phyloP scores from a whole-genome alignment of 1,139 yeast species.

The Chernovozyma aurita region DNA sequence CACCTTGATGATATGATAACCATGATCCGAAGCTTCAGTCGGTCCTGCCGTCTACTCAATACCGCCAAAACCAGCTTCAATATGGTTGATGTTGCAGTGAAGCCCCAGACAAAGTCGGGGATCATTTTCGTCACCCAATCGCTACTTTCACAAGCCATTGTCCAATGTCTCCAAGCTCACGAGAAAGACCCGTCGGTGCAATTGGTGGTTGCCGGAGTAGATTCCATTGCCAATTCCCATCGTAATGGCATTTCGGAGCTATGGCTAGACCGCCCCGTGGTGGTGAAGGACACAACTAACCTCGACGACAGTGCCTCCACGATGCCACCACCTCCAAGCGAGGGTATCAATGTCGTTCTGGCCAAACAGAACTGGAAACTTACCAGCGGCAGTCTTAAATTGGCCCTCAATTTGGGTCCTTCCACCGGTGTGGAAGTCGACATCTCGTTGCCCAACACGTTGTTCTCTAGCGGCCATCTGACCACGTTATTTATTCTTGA shows the following conservation, averaged over 20 bases:
- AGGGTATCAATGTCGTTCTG: constrained; percentile 30
- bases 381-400: constrained; percentile 20
- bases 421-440: too few species aligned
- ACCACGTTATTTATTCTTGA: constrained; percentile 29
- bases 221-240: constrained; percentile 33
- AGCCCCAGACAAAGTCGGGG: background rate
- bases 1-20: too few species aligned
- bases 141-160: constrained; percentile 30
- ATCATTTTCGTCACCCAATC: constrained; percentile 42
- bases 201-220: constrained; percentile 47
- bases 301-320: constrained; percentile 20
- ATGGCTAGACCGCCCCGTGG: constrained; percentile 36
- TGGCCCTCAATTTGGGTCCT: too few species aligned
- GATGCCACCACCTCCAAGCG: constrained; percentile 22
- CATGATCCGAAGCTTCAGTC: constrained; percentile 3
- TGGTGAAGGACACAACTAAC: background rate
- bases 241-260: constrained; percentile 45
- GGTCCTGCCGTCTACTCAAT: background rate
- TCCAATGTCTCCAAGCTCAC: constrained; percentile 27
- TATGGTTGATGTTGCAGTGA: background rate
- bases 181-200: constrained; percentile 28
- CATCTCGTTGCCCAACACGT: constrained; percentile 35
- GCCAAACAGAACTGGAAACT: constrained; percentile 39
- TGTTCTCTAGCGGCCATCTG: constrained; percentile 33
- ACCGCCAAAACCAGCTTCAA: constrained; percentile 1